Conservation (phyloP, 495 filamentous ascomycete genomes). For the Penicillium paradoxum region DNA sequence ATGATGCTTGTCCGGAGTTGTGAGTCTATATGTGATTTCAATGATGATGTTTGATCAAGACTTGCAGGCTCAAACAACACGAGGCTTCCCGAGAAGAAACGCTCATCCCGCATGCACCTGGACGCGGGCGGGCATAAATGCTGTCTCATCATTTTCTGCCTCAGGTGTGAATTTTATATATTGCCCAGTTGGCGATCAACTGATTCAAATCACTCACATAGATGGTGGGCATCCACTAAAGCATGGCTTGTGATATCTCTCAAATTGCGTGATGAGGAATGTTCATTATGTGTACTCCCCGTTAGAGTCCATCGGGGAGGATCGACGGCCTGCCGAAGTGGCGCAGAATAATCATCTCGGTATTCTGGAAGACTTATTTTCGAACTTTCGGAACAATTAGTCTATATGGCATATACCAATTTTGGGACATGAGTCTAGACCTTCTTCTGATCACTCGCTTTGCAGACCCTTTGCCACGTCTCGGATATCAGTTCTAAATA, state of each 20-base stretch:
- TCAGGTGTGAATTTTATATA: too few species aligned
- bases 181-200: too few species aligned
- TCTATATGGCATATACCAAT: neutral
- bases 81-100: too few species aligned
- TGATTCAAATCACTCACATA: too few species aligned
- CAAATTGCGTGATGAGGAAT: neutral
- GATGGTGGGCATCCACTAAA: neutral
- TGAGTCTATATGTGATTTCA: too few species aligned
- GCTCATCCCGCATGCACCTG: too few species aligned
- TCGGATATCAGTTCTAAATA: neutral
- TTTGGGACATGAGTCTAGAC: neutral
- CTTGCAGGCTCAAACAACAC: too few species aligned
- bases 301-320: slow-evolving; percentile 1
- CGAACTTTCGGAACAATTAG: neutral
- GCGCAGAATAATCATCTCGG: neutral
- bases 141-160: too few species aligned
- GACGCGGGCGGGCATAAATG: too few species aligned
- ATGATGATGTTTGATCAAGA: too few species aligned
- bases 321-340: neutral
- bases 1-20: neutral
- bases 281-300: neutral
- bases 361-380: slow-evolving; percentile 1
- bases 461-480: neutral
- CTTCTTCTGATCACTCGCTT: neutral
- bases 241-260: neutral